Base-by-base conservation (phyloP, 345 rosid genomes). In the Lepidium sativum region DNA sequence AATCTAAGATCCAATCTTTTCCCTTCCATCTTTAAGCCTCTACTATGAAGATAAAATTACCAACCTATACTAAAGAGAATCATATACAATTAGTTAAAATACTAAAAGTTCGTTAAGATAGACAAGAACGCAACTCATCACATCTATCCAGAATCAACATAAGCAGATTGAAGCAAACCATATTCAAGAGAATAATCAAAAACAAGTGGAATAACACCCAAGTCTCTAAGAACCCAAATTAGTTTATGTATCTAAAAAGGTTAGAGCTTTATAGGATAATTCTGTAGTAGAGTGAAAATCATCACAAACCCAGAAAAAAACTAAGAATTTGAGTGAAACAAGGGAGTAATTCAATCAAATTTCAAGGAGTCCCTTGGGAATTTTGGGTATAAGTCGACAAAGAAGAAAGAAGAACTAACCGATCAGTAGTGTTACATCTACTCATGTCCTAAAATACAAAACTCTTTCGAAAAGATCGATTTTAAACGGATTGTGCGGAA, bases 1-100 rank as follows among this genome's bases (percentile, higher is more conserved):
- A 41, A 75, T 78, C 83, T 80, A 54, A 48, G 41, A 60, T 76
- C 77, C 37, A 62, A 67, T 75, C 82, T 81, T 23, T 58, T 69
- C 53, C 75, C 70, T 29, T 84, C 88, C 90, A 87, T 87, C 37
- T 55, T 45, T 13, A 45, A 32, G n/a, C 48, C 47, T 60, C 48
- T 27, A 12, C 15, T 17, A 52, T 37, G 3, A 40, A 39, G n/a
- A 44, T 6, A n/a, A 8, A 27, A 8, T 31, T 9, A 65, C 52
- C 21, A 65, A 65, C 52, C 60, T 67, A 23, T 25, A 67, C 54
- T 42, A 33, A 54, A 43, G 1, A 45, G 35, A 54, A 39, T 31
- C 47, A 67, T 56, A 18, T 47, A 12, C 16, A n/a, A 43, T 31
- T 20, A 55, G 23, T n/a, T 4, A 15, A 34, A 25, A 44, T 4